Evolutionary conservation across 805 yeast species (phyloP).

Genomic region (Spathaspora arborariae): DNA sequence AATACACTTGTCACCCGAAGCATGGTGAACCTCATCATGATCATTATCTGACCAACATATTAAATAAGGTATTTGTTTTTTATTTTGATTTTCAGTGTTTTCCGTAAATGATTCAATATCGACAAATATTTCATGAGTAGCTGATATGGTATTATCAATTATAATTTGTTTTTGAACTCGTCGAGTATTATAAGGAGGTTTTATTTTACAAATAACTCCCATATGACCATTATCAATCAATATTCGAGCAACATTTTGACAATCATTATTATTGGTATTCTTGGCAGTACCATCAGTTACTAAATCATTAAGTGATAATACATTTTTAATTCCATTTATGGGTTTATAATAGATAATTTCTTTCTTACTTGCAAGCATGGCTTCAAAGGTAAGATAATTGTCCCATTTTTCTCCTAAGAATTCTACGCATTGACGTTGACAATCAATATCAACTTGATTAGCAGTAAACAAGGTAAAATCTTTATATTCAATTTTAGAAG

Average conservation of each 20-base stretch:
- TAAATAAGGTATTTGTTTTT: slow-evolving; percentile 1
- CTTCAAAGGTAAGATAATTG: neutral
- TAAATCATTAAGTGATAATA: neutral
- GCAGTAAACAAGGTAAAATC: too few species aligned
- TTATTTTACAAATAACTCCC: neutral
- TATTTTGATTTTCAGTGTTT: neutral
- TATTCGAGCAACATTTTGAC: neutral
- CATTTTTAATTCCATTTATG: neutral
- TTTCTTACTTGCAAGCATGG: neutral
- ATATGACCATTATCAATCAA: neutral
- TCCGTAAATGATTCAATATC: neutral
- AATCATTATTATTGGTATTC: neutral
- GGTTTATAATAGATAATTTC: neutral
- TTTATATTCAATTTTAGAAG: too few species aligned
- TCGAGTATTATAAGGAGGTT: neutral
- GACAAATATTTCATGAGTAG: neutral
- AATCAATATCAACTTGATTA: too few species aligned
- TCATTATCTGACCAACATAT: neutral
- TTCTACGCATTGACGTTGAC: neutral
- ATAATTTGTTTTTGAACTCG: neutral
- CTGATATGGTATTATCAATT: neutral
- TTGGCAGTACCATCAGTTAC: neutral
- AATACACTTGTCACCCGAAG: neutral
- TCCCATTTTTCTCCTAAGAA: neutral
- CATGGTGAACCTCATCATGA: neutral